Conservation (phyloP, 2,329 filamentous ascomycete species). For the Penicillium italicum region DNA sequence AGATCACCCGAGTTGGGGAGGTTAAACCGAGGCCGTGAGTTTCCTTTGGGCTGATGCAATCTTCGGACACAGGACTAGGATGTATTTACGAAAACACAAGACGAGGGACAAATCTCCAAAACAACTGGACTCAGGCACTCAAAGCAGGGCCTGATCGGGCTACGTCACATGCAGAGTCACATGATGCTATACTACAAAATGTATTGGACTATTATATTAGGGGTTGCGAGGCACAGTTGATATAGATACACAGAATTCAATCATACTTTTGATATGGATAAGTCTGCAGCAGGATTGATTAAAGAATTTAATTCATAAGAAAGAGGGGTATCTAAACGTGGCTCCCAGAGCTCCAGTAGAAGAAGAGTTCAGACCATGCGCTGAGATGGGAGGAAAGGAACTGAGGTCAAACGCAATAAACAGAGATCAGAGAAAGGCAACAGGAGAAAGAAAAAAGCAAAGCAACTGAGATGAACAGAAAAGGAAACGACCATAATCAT, state of each 20-base stretch:
- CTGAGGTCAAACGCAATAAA: neutral
- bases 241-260: neutral
- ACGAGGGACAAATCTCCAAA: neutral
- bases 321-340: constrained; percentile 35
- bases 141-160: neutral
- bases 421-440: neutral
- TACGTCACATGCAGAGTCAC: constrained; percentile 16
- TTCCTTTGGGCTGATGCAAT: neutral
- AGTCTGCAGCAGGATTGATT: neutral
- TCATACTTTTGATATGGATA: neutral
- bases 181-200: neutral
- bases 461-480: neutral
- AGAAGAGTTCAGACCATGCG: constrained; percentile 7
- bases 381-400: neutral
- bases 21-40: neutral
- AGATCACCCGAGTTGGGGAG: neutral
- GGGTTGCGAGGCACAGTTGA: neutral
- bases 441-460: neutral
- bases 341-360: constrained; percentile 19
- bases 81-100: neutral
- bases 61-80: neutral
- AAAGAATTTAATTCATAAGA: constrained; percentile 16
- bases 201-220: neutral
- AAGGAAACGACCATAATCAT: neutral
- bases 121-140: constrained; percentile 8